Base-by-base conservation (phyloP, 495 filamentous ascomycete species). In the Cenococcum geophilum region DNA sequence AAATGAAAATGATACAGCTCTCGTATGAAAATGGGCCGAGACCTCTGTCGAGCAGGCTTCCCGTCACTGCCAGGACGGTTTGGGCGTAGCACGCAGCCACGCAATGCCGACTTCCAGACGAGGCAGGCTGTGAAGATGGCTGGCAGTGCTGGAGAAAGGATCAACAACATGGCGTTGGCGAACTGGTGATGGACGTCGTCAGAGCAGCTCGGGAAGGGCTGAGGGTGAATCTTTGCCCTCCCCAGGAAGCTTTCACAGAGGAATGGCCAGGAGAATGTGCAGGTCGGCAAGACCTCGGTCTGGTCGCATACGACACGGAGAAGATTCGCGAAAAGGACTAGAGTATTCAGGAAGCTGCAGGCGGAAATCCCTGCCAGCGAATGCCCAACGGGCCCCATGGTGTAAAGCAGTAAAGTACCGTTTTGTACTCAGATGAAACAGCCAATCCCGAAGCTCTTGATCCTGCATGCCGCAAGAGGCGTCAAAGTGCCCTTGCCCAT, bases 391-490 rank as follows among this genome's bases (percentile, higher is more conserved):
- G 21, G 12, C 18, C 49, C 21, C 21, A 27, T 52, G 49, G 23
- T 52, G 48, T 51, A 21, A 21, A 51, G 42, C 37, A 50, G 64
- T 60, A 67, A 58, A 59, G 47, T 68, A 63, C 55, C 27, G 50
- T 61, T 40, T 47, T 35, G 64, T 61, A 60, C 55, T 27, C 36
- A n/a, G 10, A 11, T 27, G 8, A 56, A 57, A 48, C 52, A 47
- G 58, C 65, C 65, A 56, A 58, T 56, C 54, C 54, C 54, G 32
- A 59, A 43, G 25, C 57, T n/a, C 58, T 23, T 61, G 62, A 62
- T 59, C 48, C 40, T 67, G 50, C 57, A 64, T 64, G 43, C 59
- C 45, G 59, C 63, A 66, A 62, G 63, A 57, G 54, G 64, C 55
- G 59, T 58, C 64, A 58, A 57, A 55, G 23, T 55, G 60, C 25